Evolutionary conservation across 139 green algal species (phyloP).

Genomic region (Limnomonas spitsbergensis): DNA sequence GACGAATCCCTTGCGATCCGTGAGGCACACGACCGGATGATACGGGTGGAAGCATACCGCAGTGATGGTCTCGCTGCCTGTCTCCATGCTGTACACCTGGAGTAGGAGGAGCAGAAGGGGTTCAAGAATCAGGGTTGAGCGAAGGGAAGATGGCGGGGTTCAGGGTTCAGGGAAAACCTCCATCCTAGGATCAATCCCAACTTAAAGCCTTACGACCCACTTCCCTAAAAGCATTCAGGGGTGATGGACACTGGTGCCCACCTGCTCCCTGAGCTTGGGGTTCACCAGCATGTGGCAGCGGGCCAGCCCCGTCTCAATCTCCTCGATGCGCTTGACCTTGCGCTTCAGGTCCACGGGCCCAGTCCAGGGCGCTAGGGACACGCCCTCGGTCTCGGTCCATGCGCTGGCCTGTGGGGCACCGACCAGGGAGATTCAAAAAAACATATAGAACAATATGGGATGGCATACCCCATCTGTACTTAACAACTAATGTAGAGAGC

Average conservation of each 20-base stretch:
- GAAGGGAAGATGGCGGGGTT: no score
- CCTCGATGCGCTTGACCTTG: conserved; percentile 33
- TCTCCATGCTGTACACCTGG: conserved; percentile 48
- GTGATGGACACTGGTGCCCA: no score
- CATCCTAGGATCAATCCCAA: no score
- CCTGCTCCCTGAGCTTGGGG: conserved; percentile 51
- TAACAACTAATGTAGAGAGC: no score
- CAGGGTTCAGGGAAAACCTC: no score
- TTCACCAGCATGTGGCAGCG: conserved; percentile 25
- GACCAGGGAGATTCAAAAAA: not conserved
- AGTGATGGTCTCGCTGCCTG: conserved; percentile 27
- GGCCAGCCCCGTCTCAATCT: conserved; percentile 45
- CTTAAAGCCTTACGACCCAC: no score
- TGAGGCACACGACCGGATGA: conserved; percentile 51
- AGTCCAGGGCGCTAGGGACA: conserved; percentile 28
- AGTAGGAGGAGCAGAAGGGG: not conserved
- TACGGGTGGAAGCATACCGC: conserved; percentile 75
- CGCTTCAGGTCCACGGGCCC: conserved; percentile 31
- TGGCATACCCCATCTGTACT: no score
- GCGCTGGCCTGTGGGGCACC: conserved; percentile 4
- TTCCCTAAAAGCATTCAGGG: no score
- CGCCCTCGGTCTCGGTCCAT: conserved; percentile 11
- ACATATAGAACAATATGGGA: no score
- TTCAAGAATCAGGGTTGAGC: not conserved
- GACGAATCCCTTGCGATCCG: conserved; percentile 57